Percentiles rank a stretch among this genome's conserved stretches.
phyloP scores from a whole-genome alignment of 1,139 yeast genomes.

The Protomyces macrosporus region DNA sequence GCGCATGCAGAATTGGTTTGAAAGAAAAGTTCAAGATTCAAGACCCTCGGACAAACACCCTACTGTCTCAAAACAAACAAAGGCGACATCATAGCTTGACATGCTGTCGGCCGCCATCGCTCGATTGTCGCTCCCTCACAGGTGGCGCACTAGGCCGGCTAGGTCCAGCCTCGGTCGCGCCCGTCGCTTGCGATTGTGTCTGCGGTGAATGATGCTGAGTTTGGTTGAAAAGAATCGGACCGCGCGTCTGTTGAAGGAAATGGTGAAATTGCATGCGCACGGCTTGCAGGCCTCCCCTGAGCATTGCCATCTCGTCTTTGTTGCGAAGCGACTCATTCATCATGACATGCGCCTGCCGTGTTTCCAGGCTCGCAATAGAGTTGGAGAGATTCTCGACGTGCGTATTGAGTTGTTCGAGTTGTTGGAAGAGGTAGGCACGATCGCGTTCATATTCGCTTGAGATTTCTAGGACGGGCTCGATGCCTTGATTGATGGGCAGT shows the following conservation, averaged over 20 bases:
- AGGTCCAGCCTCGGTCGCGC: background rate
- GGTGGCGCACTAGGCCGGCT: background rate
- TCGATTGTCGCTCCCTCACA: background rate
- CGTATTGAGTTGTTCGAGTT: background rate
- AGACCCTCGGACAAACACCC: too few species aligned
- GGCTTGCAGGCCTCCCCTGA: slow-evolving; percentile 15
- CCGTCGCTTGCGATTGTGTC: background rate
- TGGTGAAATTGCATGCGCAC: slow-evolving; percentile 19
- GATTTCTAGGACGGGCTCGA: slow-evolving; percentile 11
- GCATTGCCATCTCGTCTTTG: slow-evolving; percentile 20
- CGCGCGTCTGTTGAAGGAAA: slow-evolving; percentile 16
- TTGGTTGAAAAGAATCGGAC: background rate
- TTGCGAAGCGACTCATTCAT: slow-evolving; percentile 12
- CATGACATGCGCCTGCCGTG: slow-evolving; percentile 9
- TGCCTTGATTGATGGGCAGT: background rate
- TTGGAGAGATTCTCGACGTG: slow-evolving; percentile 6
- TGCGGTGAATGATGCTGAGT: background rate
- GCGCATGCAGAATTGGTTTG: too few species aligned
- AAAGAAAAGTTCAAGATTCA: too few species aligned
- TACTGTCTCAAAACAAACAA: too few species aligned
- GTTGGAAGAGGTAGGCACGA: slow-evolving; percentile 15
- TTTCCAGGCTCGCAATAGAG: slow-evolving; percentile 6
- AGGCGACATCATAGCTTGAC: background rate
- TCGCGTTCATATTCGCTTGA: slow-evolving; percentile 18
- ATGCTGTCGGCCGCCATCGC: background rate